Evolutionary conservation across 345 rosid genomes (phyloP).

Genomic region (Diplotaxis tenuifolia): DNA sequence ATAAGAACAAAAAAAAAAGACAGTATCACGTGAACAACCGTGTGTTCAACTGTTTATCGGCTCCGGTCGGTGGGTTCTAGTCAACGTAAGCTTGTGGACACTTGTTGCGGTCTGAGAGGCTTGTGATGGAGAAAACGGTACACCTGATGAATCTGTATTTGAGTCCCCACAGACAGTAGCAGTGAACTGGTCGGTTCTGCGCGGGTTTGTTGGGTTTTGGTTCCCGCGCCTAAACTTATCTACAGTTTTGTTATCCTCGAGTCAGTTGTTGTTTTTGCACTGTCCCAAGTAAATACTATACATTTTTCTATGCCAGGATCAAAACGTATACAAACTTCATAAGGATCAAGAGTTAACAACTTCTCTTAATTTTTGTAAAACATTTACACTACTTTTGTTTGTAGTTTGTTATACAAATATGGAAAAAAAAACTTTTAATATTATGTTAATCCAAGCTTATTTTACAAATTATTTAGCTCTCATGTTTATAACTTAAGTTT

Average conservation of each 20-base stretch:
- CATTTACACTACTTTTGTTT: background rate
- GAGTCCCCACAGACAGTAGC: constrained; percentile 23
- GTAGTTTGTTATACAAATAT: background rate
- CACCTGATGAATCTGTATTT: background rate
- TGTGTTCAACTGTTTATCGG: constrained; percentile 19
- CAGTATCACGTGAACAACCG: constrained; percentile 29
- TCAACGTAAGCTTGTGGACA: constrained; percentile 21
- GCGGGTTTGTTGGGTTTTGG: constrained; percentile 9
- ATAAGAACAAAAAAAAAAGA: background rate
- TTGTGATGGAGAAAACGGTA: constrained; percentile 19
- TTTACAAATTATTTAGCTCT: background rate
- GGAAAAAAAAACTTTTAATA: background rate
- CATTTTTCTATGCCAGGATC: background rate
- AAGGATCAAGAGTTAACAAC: background rate
- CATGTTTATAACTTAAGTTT: background rate
- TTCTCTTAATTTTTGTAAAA: background rate
- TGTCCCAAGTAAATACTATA: background rate
- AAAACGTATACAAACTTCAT: background rate
- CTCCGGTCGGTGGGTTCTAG: constrained; percentile 8
- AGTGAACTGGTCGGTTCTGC: constrained; percentile 34
- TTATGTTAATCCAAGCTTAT: background rate
- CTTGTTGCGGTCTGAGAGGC: constrained; percentile 11
- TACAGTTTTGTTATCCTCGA: background rate
- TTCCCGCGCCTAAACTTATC: constrained; percentile 1
- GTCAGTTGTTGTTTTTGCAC: constrained; percentile 4